Evolutionary conservation across 257 asterid genomes (phyloP).

Genomic region (Henckelia pumila): DNA sequence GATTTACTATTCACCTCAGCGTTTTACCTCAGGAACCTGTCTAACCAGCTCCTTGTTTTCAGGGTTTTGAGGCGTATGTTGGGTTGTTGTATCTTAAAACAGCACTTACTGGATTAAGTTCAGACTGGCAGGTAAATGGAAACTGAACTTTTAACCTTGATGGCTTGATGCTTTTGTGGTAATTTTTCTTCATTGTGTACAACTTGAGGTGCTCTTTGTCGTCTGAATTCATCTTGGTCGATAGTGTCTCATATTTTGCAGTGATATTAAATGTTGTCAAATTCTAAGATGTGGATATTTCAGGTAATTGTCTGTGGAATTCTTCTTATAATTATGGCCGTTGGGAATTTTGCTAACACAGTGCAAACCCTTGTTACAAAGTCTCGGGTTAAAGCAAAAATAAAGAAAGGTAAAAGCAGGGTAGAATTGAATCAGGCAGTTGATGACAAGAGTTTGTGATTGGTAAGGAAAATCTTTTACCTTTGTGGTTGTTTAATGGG

Average conservation of each 20-base stretch:
- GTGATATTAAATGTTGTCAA: background rate
- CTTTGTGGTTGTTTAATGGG: conserved; percentile 23
- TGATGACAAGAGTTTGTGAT: conserved; percentile 38
- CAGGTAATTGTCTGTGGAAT: conserved; percentile 92
- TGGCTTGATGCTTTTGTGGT: background rate
- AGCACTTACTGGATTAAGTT: conserved; percentile 60
- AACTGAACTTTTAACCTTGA: background rate
- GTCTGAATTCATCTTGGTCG: conserved; percentile 5
- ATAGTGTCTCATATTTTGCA: conserved; percentile 8
- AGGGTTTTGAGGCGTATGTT: conserved; percentile 91
- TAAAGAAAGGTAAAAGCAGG: conserved; percentile 69
- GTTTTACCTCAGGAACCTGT: background rate
- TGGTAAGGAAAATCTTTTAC: conserved; percentile 7
- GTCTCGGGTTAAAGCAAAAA: conserved; percentile 81
- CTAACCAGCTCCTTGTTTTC: conserved; percentile 29
- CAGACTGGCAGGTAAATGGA: conserved; percentile 86
- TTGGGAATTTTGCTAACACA: conserved; percentile 82
- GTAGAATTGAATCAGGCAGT: conserved; percentile 55
- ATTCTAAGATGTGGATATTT: conserved; percentile 19
- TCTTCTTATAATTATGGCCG: conserved; percentile 91
- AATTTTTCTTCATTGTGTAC: conserved; percentile 6
- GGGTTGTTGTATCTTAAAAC: conserved; percentile 83
- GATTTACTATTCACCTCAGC: background rate
- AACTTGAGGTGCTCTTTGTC: conserved; percentile 3
- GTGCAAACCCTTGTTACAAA: conserved; percentile 85